Evolutionary conservation across 2,329 filamentous ascomycete species (phyloP), one percentile per base, ranked within the genome.

Genomic region (Aspergillus calidoustus): DNA sequence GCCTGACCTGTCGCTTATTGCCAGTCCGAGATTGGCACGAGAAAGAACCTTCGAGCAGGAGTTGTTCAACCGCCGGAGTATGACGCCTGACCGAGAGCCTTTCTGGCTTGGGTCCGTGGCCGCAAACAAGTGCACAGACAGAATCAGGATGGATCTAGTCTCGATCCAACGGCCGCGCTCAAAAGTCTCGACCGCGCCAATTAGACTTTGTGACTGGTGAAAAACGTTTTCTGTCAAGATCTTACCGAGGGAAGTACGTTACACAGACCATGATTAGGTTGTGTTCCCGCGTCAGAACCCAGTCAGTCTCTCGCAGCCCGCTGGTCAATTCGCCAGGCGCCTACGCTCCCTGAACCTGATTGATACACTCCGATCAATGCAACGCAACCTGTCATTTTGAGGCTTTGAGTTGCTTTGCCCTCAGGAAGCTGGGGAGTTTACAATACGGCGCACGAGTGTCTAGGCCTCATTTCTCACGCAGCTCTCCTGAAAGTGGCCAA

Each of bases 111-210:
- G 34, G 34, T 13, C 15, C 56, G 49, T 19, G 31, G 22, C 47
- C 22, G 34, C 38, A 57, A 47, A 61, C 25, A 46, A 50, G 60
- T 62, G 65, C 65, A 68, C 63, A 67, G 66, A 67, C 63, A 59
- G 44, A 54, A 22, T n/a, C 49, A 49, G 46, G 19, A 58, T 41
- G 34, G 15, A 15, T 41, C 9, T 51, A 58, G 47, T 31, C 28
- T 65, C 60, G 62, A 68, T 67, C 66, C 59, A 67, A 67, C 65
- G 65, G 66, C 56, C 64, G 50, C 64, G 50, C 57, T 54, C 59
- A 41, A 64, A 64, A 60, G 51, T 56, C 28, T 51, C 30, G 51
- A 63, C 63, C 58, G 44, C 54, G 49, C 61, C 64, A 62, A 68
- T 66, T 57, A 60, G 54, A 59, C 57, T 57, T 25, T 48, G 53